A percentile compares a stretch with the other conserved stretches of the same genome.
These are phyloP conservation scores for Phytophthora syringae DNA, from an alignment of 352 stramenopile genomes.

Conservation along the genomic window DNA sequence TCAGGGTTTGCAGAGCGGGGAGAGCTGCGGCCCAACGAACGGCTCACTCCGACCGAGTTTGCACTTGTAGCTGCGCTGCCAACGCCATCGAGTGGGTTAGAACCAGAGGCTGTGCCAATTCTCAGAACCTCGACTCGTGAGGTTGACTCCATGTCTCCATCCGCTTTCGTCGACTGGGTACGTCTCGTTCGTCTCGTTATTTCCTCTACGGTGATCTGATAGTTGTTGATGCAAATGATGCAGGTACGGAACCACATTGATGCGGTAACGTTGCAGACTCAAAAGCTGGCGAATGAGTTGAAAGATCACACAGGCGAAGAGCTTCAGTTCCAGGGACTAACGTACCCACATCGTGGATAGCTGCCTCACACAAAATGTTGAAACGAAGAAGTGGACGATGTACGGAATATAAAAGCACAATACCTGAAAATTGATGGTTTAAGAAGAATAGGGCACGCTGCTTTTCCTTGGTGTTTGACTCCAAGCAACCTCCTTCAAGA, in stretches of 20 bases:
- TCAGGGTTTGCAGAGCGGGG: slow-evolving; percentile 44
- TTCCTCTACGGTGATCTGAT: neutral
- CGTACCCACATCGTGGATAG: slow-evolving; percentile 45
- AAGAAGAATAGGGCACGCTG: neutral
- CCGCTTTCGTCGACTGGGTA: slow-evolving; percentile 55
- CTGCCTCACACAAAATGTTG: neutral
- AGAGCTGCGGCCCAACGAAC: slow-evolving; percentile 30
- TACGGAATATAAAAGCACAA: neutral
- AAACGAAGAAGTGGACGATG: neutral
- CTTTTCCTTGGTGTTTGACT: neutral
- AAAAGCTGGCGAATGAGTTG: slow-evolving; percentile 45
- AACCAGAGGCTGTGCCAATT: neutral
- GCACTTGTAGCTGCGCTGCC: slow-evolving; percentile 40
- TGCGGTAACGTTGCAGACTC: slow-evolving; percentile 48
- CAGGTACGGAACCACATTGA: slow-evolving; percentile 55
- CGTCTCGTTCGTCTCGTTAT: slow-evolving; percentile 3
- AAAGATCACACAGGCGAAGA: slow-evolving; percentile 64
- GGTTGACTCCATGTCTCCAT: slow-evolving; percentile 35
- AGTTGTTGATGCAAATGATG: neutral
- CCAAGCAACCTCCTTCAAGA: neutral
- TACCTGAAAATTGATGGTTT: neutral
- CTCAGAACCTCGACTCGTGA: slow-evolving; percentile 18
- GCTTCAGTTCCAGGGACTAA: slow-evolving; percentile 63
- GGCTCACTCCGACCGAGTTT: slow-evolving; percentile 51
- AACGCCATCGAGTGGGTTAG: neutral